These are phyloP conservation scores for Tubosaeta sp. DNA, from an alignment of 768 basidiomycete genomes.

Conservation along the genomic window DNA sequence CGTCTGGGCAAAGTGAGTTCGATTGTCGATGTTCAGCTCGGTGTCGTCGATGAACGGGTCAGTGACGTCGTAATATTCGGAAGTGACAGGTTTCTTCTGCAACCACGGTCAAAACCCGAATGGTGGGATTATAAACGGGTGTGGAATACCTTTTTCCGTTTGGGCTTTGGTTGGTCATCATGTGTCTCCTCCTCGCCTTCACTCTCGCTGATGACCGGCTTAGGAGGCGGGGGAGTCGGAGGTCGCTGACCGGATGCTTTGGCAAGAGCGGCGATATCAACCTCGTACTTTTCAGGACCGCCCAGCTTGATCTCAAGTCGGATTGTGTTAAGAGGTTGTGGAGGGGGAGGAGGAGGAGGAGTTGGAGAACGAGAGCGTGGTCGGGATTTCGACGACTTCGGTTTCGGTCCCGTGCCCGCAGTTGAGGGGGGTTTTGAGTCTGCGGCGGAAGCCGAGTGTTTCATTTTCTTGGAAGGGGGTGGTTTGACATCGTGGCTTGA, in stretches of 20 bases:
- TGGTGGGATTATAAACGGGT: conserved; percentile 4
- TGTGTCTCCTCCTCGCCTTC: conserved; percentile 48
- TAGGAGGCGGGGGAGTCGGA: conserved; percentile 48
- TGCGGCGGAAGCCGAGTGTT: conserved; percentile 21
- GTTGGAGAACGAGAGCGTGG: conserved; percentile 56
- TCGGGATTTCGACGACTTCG: conserved; percentile 47
- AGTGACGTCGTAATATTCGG: conserved; percentile 84
- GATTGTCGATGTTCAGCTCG: conserved; percentile 84
- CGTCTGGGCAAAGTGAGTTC: conserved; percentile 87
- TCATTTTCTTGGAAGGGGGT: conserved; percentile 29
- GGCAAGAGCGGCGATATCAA: conserved; percentile 56
- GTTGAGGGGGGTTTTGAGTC: conserved; percentile 27
- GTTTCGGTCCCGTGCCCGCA: conserved; percentile 40
- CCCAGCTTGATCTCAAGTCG: conserved; percentile 67
- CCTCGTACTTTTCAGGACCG: conserved; percentile 71
- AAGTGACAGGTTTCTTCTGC: conserved; percentile 47
- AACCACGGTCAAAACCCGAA: conserved; percentile 5
- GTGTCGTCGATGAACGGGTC: conserved; percentile 99
- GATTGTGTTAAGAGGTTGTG: conserved; percentile 56
- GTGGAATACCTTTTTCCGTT: conserved; percentile 36
- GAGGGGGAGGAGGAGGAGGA: conserved; percentile 45
- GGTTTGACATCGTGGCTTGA: conserved; percentile 21
- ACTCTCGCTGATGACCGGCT: conserved; percentile 52
- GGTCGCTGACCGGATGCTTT: conserved; percentile 64
- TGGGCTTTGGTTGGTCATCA: conserved; percentile 31